Evolutionary conservation across 2,329 filamentous ascomycete genomes (phyloP).

Genomic region (Cyanodermella asteris): DNA sequence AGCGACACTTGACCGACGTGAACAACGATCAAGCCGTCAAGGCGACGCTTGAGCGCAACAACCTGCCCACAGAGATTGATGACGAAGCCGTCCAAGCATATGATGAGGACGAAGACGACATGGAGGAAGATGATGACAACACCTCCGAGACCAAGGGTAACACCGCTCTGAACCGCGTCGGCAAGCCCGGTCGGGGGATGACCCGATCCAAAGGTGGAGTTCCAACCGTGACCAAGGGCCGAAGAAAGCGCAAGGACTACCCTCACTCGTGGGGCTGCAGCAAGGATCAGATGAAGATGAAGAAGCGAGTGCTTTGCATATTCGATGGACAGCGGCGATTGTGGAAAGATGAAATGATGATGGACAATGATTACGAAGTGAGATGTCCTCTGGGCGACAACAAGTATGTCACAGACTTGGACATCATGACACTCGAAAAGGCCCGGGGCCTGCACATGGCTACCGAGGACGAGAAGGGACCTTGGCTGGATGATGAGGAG

Average conservation of each 20-base stretch:
- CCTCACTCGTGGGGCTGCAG: slow-evolving; percentile 85
- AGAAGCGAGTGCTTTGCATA: slow-evolving; percentile 84
- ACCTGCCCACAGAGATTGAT: slow-evolving; percentile 26
- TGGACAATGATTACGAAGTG: slow-evolving; percentile 84
- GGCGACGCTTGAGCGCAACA: slow-evolving; percentile 35
- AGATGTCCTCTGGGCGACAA: slow-evolving; percentile 58
- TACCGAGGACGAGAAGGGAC: slow-evolving; percentile 69
- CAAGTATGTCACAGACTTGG: slow-evolving; percentile 80
- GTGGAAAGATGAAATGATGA: slow-evolving; percentile 98
- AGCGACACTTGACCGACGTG: slow-evolving; percentile 33
- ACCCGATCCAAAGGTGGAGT: slow-evolving; percentile 61
- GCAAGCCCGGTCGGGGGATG: slow-evolving; percentile 51
- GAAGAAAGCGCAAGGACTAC: slow-evolving; percentile 85
- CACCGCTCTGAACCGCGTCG: too few relatives aligned
- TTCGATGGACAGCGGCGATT: slow-evolving; percentile 75
- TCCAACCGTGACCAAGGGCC: slow-evolving; percentile 35
- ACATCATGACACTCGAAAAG: slow-evolving; percentile 70
- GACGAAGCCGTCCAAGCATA: slow-evolving; percentile 15
- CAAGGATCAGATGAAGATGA: slow-evolving; percentile 88
- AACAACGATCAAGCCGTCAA: slow-evolving; percentile 35
- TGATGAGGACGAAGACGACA: slow-evolving; percentile 31
- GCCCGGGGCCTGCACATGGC: slow-evolving; percentile 66
- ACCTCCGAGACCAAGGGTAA: slow-evolving; percentile 29
- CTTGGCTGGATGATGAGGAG: slow-evolving; percentile 34
- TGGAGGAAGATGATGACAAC: slow-evolving; percentile 32